phyloP scores from a whole-genome alignment of 768 basidiomycete genomes.

The Clitopilus hobsonii region DNA sequence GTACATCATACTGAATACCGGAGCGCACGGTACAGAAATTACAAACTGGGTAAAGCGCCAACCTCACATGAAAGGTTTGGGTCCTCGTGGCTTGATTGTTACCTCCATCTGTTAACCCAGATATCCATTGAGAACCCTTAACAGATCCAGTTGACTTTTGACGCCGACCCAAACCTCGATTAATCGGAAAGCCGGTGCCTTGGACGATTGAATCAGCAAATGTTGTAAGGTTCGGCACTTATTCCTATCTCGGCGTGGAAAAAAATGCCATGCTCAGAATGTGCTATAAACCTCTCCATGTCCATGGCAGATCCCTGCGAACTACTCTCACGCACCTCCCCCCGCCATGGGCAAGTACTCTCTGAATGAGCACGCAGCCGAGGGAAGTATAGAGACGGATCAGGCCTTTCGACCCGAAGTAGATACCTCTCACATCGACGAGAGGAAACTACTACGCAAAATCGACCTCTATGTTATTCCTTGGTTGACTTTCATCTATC shows the following conservation, averaged over 20 bases:
- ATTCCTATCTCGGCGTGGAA: slow-evolving; percentile 15
- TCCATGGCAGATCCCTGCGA: slow-evolving; percentile 6
- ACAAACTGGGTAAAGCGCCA: neutral
- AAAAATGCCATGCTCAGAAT: slow-evolving; percentile 8
- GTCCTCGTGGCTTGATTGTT: neutral
- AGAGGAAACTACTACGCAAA: slow-evolving; percentile 50
- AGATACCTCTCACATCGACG: slow-evolving; percentile 50
- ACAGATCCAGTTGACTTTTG: neutral
- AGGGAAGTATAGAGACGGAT: slow-evolving; percentile 15
- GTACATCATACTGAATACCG: neutral
- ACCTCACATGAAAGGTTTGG: neutral
- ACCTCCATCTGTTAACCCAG: neutral
- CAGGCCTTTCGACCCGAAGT: slow-evolving; percentile 43
- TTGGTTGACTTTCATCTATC: slow-evolving; percentile 70
- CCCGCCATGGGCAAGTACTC: slow-evolving; percentile 12
- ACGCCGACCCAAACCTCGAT: neutral
- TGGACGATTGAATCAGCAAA: neutral
- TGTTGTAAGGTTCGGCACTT: slow-evolving; percentile 6
- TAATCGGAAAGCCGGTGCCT: neutral
- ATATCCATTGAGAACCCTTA: neutral
- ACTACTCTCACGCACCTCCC: slow-evolving; percentile 8
- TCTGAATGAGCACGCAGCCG: slow-evolving; percentile 7
- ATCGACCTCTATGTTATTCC: slow-evolving; percentile 69
- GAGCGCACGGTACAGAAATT: neutral
- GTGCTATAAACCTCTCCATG: slow-evolving; percentile 12